A percentile compares a stretch with the other conserved stretches of the same genome.
Conservation (phyloP, 495 filamentous ascomycete species). For the Trichocladium uniseriatum region DNA sequence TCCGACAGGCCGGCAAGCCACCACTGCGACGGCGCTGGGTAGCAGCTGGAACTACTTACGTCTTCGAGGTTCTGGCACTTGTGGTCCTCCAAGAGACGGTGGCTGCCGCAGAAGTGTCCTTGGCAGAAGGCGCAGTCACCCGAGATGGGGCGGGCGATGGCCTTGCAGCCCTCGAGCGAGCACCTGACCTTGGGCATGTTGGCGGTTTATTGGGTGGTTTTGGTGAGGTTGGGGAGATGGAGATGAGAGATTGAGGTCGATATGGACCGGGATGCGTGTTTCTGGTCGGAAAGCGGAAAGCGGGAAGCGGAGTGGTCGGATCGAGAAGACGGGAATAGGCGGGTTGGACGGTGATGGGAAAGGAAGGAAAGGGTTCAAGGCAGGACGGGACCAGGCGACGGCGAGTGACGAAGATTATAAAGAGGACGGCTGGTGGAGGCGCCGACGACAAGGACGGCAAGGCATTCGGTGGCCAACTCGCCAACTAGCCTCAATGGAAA, state of each 20-base stretch:
- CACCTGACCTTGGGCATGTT: constrained; percentile 69
- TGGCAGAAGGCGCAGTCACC: constrained; percentile 94
- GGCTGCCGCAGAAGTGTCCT: constrained; percentile 88
- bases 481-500: neutral
- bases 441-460: no score
- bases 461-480: constrained; percentile 11
- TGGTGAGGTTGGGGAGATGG: neutral
- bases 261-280: no score
- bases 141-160: constrained; percentile 77
- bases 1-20: constrained; percentile 42
- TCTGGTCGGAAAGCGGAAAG: no score
- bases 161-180: constrained; percentile 79
- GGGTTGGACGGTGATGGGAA: neutral
- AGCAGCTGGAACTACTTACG: constrained; percentile 36
- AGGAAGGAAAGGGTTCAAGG: neutral
- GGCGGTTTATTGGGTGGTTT: constrained; percentile 17
- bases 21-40: constrained; percentile 25
- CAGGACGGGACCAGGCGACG: neutral
- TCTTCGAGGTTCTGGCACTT: constrained; percentile 90
- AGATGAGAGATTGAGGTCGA: constrained; percentile 2
- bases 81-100: constrained; percentile 87
- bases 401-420: constrained; percentile 9
- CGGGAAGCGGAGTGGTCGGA: no score
- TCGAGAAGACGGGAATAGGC: no score
- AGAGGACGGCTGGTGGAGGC: constrained; percentile 14